These are phyloP conservation scores for Hymenoscyphus scutula DNA, from an alignment of 2,329 filamentous ascomycete genomes.

Conservation along the genomic window DNA sequence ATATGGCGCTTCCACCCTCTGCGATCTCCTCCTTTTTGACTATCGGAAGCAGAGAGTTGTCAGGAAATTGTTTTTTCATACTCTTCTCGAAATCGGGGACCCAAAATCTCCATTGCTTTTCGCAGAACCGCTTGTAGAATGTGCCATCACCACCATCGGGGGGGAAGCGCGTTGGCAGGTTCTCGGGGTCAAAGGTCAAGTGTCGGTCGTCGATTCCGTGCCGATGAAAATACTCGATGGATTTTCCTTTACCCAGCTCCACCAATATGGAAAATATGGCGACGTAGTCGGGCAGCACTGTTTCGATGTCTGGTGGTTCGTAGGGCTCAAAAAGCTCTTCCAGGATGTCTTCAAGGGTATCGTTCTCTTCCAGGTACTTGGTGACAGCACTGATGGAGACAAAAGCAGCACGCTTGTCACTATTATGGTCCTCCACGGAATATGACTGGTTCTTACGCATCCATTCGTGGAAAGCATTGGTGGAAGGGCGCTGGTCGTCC, in stretches of 20 bases:
- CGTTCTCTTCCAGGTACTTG: background rate
- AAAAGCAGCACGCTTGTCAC: background rate
- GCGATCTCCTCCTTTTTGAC: conserved; percentile 13
- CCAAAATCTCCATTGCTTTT: conserved; percentile 31
- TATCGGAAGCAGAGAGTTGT: conserved; percentile 27
- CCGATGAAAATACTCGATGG: background rate
- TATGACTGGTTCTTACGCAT: background rate
- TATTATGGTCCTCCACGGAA: background rate
- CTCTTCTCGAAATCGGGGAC: conserved; percentile 15
- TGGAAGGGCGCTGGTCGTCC: background rate
- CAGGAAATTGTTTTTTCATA: conserved; percentile 14
- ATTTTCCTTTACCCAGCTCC: background rate
- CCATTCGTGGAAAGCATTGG: background rate
- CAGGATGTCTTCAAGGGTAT: background rate
- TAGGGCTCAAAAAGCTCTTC: background rate
- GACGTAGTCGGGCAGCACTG: background rate
- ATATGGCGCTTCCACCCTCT: conserved; percentile 17
- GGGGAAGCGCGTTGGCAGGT: conserved; percentile 5
- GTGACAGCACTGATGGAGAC: background rate
- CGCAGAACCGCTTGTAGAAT: conserved; percentile 4
- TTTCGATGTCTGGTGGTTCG: background rate
- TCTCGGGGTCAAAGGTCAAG: conserved; percentile 8
- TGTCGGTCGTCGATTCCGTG: background rate
- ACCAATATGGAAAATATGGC: background rate
- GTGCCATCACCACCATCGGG: background rate